Conservation (phyloP, 2,329 filamentous ascomycete species). For the Clonostachys rhizophaga region DNA sequence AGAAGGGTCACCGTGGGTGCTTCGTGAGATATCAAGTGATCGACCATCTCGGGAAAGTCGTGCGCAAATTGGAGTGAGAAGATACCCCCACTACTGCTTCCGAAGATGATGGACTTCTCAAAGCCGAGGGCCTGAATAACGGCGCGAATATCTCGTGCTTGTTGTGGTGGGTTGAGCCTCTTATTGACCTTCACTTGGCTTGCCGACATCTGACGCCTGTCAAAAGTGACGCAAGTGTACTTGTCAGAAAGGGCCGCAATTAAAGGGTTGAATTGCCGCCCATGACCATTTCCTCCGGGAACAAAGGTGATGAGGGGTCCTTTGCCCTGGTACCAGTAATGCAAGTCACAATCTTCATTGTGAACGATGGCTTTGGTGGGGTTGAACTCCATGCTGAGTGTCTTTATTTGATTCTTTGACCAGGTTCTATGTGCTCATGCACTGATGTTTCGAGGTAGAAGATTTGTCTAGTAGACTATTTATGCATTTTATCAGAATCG, state of each 20-base stretch:
- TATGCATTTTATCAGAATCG: no score
- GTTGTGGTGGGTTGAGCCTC: constrained; percentile 16
- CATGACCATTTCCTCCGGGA: constrained; percentile 24
- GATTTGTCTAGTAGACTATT: no score
- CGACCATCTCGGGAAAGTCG: constrained; percentile 18
- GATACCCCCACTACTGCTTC: constrained; percentile 20
- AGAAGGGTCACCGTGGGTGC: constrained; percentile 15
- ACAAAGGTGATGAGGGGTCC: constrained; percentile 22
- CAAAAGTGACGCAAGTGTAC: constrained; percentile 22
- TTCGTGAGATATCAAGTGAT: constrained; percentile 22
- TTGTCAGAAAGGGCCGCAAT: constrained; percentile 14
- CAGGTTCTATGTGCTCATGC: no score
- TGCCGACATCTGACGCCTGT: constrained; percentile 24
- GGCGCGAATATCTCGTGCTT: constrained; percentile 20
- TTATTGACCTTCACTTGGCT: constrained; percentile 14
- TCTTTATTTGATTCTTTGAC: no score
- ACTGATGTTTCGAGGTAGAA: no score
- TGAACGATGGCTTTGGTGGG: constrained; percentile 11
- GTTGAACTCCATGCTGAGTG: constrained; percentile 8
- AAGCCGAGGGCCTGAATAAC: constrained; percentile 18
- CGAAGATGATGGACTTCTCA: constrained; percentile 16
- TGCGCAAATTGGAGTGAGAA: constrained; percentile 20
- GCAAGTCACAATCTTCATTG: constrained; percentile 19
- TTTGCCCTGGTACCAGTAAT: constrained; percentile 21
- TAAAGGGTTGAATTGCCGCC: constrained; percentile 18